phyloP scores from a whole-genome alignment of 306 rosid species.

The Ormosia emarginata region DNA sequence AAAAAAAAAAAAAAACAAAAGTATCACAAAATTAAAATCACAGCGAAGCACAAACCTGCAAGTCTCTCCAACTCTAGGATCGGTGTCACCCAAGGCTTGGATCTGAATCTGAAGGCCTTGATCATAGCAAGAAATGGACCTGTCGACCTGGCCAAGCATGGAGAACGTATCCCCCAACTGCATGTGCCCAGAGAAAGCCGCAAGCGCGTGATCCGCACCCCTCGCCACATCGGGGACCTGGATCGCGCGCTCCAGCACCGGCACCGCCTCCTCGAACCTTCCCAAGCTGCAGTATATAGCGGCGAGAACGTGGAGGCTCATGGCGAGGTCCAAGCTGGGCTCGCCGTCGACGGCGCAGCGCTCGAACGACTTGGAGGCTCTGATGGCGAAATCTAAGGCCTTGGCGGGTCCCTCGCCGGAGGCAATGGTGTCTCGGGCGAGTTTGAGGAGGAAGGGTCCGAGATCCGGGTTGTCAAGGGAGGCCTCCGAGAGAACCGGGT shows the following conservation, averaged over 20 bases:
- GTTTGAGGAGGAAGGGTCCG: conserved; percentile 89
- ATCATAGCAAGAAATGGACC: conserved; percentile 75
- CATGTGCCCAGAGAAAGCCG: conserved; percentile 94
- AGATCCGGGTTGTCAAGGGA: conserved; percentile 98
- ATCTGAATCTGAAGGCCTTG: conserved; percentile 93
- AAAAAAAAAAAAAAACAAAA: no score
- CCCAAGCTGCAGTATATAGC: conserved; percentile 91
- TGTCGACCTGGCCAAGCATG: conserved; percentile 90
- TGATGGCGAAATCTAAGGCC: conserved; percentile 80
- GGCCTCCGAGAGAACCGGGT: conserved; percentile 50
- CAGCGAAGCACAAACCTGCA: conserved; percentile 42
- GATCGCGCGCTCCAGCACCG: conserved; percentile 89
- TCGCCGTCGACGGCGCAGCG: conserved; percentile 76
- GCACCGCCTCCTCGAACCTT: conserved; percentile 93
- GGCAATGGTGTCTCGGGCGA: conserved; percentile 88
- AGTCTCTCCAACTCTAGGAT: conserved; percentile 96
- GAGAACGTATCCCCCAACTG: conserved; percentile 94
- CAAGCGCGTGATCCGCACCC: conserved; percentile 93
- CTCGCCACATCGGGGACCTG: conserved; percentile 54
- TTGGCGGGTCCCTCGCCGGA: conserved; percentile 91
- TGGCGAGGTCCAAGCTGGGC: conserved; percentile 89
- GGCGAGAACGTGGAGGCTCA: conserved; percentile 93
- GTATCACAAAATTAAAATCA: background rate
- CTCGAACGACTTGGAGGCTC: conserved; percentile 91
- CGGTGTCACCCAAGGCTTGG: conserved; percentile 85